phyloP scores from a whole-genome alignment of 371 early-diverging fungal genomes.

The Coemansia sp. region DNA sequence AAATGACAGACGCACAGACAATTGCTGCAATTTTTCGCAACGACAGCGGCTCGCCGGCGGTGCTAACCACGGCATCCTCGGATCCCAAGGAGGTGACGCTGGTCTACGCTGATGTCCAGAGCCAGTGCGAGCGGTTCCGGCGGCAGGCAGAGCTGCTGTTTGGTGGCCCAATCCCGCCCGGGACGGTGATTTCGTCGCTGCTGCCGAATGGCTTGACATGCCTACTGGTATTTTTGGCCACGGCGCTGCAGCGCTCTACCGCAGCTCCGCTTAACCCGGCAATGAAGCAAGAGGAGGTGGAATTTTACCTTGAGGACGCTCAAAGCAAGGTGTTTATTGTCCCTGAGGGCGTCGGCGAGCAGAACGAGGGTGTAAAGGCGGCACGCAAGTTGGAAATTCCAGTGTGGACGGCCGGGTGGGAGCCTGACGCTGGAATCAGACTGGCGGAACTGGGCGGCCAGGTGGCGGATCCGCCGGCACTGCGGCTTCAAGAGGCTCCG shows the following conservation, averaged over 20 bases:
- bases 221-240: conserved; percentile 68
- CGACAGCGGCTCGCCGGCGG: conserved; percentile 26
- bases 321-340: conserved; percentile 65
- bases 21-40: conserved; percentile 47
- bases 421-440: conserved; percentile 39
- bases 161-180: conserved; percentile 46
- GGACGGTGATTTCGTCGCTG: conserved; percentile 67
- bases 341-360: conserved; percentile 54
- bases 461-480: conserved; percentile 10
- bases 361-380: conserved; percentile 64
- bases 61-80: conserved; percentile 50
- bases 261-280: conserved; percentile 80
- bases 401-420: conserved; percentile 63
- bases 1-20: conserved; percentile 31
- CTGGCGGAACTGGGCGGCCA: conserved; percentile 30
- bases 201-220: conserved; percentile 73
- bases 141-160: conserved; percentile 32
- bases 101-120: conserved; percentile 44
- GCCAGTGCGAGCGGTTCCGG: conserved; percentile 45
- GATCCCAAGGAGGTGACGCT: conserved; percentile 32
- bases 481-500: conserved; percentile 1
- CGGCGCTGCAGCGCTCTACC: conserved; percentile 60
- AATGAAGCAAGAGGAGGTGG: conserved; percentile 72
- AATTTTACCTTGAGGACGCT: conserved; percentile 78
- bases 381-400: conserved; percentile 58